These are phyloP conservation scores for Cercospora sp. DNA, from an alignment of 2,329 filamentous ascomycete species.

Conservation along the genomic window DNA sequence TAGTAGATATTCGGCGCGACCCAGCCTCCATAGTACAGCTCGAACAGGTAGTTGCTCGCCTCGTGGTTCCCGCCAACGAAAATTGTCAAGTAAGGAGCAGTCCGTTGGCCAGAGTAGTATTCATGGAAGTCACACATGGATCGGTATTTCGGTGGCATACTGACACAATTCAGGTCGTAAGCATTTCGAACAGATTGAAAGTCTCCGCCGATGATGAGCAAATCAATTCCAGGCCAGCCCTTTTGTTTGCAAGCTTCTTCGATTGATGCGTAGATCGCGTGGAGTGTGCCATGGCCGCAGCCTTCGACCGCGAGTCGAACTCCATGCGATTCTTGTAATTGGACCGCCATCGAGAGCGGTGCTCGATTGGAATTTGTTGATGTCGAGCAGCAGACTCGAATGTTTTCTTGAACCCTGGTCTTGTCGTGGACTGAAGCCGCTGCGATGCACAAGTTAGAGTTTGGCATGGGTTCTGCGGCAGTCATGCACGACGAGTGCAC, in stretches of 20 bases:
- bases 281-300: slow-evolving; percentile 87
- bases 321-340: slow-evolving; percentile 19
- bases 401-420: not conserved
- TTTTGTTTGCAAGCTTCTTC: slow-evolving; percentile 66
- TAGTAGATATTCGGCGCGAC: slow-evolving; percentile 97
- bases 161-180: slow-evolving; percentile 82
- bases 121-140: slow-evolving; percentile 87
- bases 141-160: slow-evolving; percentile 85
- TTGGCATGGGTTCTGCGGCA: not conserved
- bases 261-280: slow-evolving; percentile 86
- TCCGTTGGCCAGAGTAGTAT: slow-evolving; percentile 79
- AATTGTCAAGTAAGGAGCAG: slow-evolving; percentile 83
- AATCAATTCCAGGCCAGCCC: slow-evolving; percentile 78
- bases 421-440: not conserved
- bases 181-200: slow-evolving; percentile 93
- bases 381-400: not conserved
- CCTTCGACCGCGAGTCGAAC: slow-evolving; percentile 82
- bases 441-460: not conserved
- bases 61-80: slow-evolving; percentile 97
- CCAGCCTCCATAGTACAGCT: slow-evolving; percentile 96
- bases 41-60: slow-evolving; percentile 83
- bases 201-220: slow-evolving; percentile 93
- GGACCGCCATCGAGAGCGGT: slow-evolving; percentile 1
- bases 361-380: not conserved
- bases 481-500: not conserved